These are phyloP conservation scores for Paramyrothecium sp. DNA, from an alignment of 2,329 filamentous ascomycete species.

Conservation along the genomic window DNA sequence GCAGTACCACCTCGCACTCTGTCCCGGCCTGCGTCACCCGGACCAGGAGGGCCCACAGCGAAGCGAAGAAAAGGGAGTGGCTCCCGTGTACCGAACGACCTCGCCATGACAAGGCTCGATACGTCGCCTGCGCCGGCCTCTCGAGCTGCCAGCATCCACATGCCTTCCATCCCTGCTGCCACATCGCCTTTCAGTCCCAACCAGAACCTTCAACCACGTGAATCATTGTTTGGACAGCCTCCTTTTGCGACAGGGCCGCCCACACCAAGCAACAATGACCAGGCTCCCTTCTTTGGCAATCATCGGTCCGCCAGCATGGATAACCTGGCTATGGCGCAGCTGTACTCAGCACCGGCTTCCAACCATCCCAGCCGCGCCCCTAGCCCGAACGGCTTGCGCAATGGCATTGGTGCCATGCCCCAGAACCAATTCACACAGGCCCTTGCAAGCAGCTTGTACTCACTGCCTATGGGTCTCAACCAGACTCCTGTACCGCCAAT, in stretches of 20 bases:
- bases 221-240: slow-evolving; percentile 44
- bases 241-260: slow-evolving; percentile 57
- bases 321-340: slow-evolving; percentile 58
- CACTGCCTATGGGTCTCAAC: slow-evolving; percentile 46
- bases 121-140: slow-evolving; percentile 43
- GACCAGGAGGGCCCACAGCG: slow-evolving; percentile 60
- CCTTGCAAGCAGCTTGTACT: slow-evolving; percentile 48
- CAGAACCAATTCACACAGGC: slow-evolving; percentile 45
- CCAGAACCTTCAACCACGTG: slow-evolving; percentile 34
- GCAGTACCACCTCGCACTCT: slow-evolving; percentile 35
- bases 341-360: slow-evolving; percentile 72
- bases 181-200: slow-evolving; percentile 55
- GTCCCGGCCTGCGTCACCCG: slow-evolving; percentile 74
- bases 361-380: slow-evolving; percentile 75
- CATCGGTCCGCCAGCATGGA: slow-evolving; percentile 65
- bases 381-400: slow-evolving; percentile 61
- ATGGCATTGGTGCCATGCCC: slow-evolving; percentile 39
- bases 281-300: slow-evolving; percentile 52
- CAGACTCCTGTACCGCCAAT: slow-evolving; percentile 50
- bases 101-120: slow-evolving; percentile 83
- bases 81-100: slow-evolving; percentile 68
- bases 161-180: slow-evolving; percentile 30
- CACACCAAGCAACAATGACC: slow-evolving; percentile 66
- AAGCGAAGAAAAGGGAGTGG: slow-evolving; percentile 83
- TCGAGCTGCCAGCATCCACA: slow-evolving; percentile 35